phyloP scores from a whole-genome alignment of 805 yeast species.

The Candida namnaoensis region DNA sequence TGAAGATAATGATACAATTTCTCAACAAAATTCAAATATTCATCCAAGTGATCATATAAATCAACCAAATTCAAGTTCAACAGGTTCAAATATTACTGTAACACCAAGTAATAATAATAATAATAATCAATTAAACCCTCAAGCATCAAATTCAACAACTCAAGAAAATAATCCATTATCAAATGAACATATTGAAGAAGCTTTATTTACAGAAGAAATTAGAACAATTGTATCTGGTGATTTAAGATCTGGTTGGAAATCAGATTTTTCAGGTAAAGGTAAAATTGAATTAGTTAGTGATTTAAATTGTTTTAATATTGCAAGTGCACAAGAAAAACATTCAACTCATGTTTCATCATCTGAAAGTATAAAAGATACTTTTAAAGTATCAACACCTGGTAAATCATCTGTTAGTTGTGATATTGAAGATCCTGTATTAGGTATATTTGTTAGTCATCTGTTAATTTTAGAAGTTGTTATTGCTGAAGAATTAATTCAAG shows the following conservation, averaged over 20 bases:
- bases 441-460: constrained; percentile 68
- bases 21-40: constrained; percentile 2
- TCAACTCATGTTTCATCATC: constrained; percentile 33
- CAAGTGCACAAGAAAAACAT: constrained; percentile 43
- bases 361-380: constrained; percentile 21
- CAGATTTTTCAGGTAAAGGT: constrained; percentile 77
- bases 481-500: constrained; percentile 74
- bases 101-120: too few species aligned
- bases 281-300: constrained; percentile 73
- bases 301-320: constrained; percentile 47
- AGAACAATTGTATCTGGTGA: constrained; percentile 74
- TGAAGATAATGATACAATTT: neutral
- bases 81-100: too few species aligned
- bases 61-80: constrained; percentile 7
- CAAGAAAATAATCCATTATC: constrained; percentile 15
- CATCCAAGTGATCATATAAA: constrained; percentile 24
- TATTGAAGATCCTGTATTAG: constrained; percentile 71
- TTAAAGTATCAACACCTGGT: constrained; percentile 26
- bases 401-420: constrained; percentile 50
- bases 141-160: constrained; percentile 8
- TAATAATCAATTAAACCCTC: constrained; percentile 14
- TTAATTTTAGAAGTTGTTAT: constrained; percentile 84
- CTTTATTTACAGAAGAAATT: constrained; percentile 60
- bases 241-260: constrained; percentile 88
- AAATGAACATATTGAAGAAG: constrained; percentile 21